Base-by-base conservation (phyloP, 768 basidiomycete genomes). In the Tulasnella sp. region DNA sequence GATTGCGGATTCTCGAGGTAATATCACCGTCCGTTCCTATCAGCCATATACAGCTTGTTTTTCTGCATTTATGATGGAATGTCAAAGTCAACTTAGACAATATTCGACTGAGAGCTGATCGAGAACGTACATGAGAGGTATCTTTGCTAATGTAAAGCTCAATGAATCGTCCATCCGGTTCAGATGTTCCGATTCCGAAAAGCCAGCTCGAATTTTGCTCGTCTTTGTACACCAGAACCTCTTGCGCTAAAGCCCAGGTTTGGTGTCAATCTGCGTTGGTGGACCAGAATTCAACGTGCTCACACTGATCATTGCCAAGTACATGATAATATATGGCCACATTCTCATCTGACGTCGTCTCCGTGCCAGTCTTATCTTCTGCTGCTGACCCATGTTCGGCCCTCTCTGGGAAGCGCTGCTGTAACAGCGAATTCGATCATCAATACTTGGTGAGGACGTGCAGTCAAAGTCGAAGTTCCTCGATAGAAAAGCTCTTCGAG, bases 401-500 rank as follows among this genome's bases (percentile, higher is more conserved):
- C 77, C 86, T 89, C 34, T 86, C 88, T 3, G 93, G 92, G 83
- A 89, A 94, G 22, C 93, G 90, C 87, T 90, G 80, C n/a, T 54
- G 54, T 40, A 78, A 69, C 31, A 46, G 22, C 16, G 54, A 8
- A 24, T 54, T 41, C 41, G 72, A n/a, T n/a, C n/a, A 11, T 72
- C 42, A n/a, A 75, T 64, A 24, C n/a, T 22, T 7, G 54, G 54
- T n/a, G 24, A 22, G 54, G 20, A 44, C 2, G 42, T 34, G 31
- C 31, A 44, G 34, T 73, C 72, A 37, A 20, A 73, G 4, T 44
- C 37, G 37, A 20, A 73, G 20, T 73, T 73, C 88, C 88, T 88
- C 95, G 94, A 84, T 96, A 96, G 86, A 94, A 86, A 96, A 94
- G 1, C 95, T 94, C 81, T 91, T 92, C 78, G 91, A 92, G 85